Percentiles rank a stretch among this genome's conserved stretches.
Evolutionary conservation across 495 filamentous ascomycete genomes (phyloP).

Genomic region (Podospora pseudocomata): DNA sequence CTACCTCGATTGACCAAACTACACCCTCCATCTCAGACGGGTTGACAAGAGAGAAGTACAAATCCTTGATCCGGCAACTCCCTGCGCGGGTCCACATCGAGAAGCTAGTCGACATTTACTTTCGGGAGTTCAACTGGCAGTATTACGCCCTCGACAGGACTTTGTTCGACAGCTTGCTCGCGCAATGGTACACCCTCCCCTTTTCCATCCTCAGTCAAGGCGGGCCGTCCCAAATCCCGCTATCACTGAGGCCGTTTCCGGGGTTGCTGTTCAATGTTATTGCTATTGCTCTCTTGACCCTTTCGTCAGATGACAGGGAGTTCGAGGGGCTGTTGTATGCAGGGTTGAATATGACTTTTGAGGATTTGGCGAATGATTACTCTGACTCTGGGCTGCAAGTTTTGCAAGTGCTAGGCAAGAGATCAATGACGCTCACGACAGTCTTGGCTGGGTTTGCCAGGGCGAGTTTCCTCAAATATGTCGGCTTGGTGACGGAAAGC

Average conservation of each 20-base stretch:
- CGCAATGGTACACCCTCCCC: conserved; percentile 49
- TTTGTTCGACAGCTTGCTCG: conserved; percentile 47
- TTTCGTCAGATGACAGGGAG: conserved; percentile 42
- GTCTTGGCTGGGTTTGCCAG: conserved; percentile 56
- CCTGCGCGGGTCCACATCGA: conserved; percentile 52
- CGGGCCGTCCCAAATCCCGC: conserved; percentile 41
- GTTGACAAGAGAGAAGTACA: conserved; percentile 45
- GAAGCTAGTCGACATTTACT: conserved; percentile 52
- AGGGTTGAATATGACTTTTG: conserved; percentile 53
- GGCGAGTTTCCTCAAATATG: conserved; percentile 48
- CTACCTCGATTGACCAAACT: conserved; percentile 15
- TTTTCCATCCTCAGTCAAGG: conserved; percentile 41
- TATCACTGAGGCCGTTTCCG: conserved; percentile 50
- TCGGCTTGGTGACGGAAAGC: conserved; percentile 41
- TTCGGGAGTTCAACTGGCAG: conserved; percentile 56
- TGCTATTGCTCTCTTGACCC: conserved; percentile 52
- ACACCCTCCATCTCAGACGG: conserved; percentile 5
- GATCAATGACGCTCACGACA: conserved; percentile 50
- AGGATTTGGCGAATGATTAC: conserved; percentile 56
- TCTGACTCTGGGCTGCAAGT: conserved; percentile 55
- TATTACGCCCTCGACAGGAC: conserved; percentile 55
- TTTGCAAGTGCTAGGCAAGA: conserved; percentile 51
- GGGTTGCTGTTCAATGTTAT: conserved; percentile 56
- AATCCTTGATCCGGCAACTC: conserved; percentile 49
- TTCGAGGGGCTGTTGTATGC: conserved; percentile 55